Conservation (phyloP, 768 basidiomycete species). For the Royoungia palumana region DNA sequence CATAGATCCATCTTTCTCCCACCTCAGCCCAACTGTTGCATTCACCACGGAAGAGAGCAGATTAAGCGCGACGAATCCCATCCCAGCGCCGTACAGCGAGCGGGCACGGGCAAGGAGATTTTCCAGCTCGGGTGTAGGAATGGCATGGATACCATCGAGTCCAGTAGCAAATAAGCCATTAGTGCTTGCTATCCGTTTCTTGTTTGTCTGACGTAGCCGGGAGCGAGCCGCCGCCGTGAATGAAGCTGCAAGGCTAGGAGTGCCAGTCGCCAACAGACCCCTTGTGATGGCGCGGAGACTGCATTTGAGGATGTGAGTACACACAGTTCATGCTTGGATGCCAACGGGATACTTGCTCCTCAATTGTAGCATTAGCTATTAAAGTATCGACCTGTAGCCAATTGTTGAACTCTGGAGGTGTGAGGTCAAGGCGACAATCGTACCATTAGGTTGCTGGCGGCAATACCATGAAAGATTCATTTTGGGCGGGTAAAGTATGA, state of each 20-base stretch:
- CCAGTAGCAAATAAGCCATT: slow-evolving; percentile 46
- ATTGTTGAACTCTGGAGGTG: background rate
- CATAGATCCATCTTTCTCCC: slow-evolving; percentile 60
- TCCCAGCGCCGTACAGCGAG: slow-evolving; percentile 70
- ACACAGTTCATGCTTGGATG: slow-evolving; percentile 3
- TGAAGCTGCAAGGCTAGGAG: slow-evolving; percentile 56
- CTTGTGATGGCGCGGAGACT: slow-evolving; percentile 78
- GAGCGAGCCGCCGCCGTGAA: slow-evolving; percentile 64
- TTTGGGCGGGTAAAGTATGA: background rate
- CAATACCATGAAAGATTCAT: background rate
- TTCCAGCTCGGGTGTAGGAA: slow-evolving; percentile 52
- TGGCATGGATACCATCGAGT: slow-evolving; percentile 37
- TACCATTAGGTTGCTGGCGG: slow-evolving; percentile 33
- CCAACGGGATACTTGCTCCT: slow-evolving; percentile 53
- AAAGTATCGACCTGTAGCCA: slow-evolving; percentile 56
- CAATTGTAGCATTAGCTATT: slow-evolving; percentile 68
- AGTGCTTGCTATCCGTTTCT: slow-evolving; percentile 35
- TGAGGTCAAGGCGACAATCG: background rate
- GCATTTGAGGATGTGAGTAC: slow-evolving; percentile 13
- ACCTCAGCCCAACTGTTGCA: slow-evolving; percentile 58
- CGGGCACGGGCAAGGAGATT: slow-evolving; percentile 56
- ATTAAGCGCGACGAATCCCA: slow-evolving; percentile 67
- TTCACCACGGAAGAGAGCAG: slow-evolving; percentile 58
- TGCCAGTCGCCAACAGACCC: slow-evolving; percentile 63
- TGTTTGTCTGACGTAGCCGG: slow-evolving; percentile 52